Evolutionary conservation across 345 rosid species (phyloP), one percentile per base, ranked within the genome.

Genomic region (Draba incana): DNA sequence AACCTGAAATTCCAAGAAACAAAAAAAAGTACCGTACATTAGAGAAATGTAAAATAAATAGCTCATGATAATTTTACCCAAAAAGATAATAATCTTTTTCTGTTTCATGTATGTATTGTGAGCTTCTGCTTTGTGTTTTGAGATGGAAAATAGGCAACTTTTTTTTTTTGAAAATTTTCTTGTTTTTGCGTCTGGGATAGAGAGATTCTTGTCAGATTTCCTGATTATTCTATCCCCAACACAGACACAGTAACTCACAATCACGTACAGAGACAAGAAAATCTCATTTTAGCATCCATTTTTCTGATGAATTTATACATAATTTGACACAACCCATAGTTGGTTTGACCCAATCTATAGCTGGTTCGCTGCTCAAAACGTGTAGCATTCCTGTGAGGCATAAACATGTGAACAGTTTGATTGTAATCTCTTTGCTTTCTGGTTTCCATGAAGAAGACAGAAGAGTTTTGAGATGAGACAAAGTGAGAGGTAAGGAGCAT

Each of bases 1-100:
- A 5, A 82, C 95, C 99, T 94, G 92, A 83, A 73, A 73, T 46
- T 60, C 27, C 15, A 28, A 3, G 4, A n/a, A 11, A 8, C 31
- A 20, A 9, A 42, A 16, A 31, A 10, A 49, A 63, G 5, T 3
- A 10, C 20, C 20, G 6, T 16, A 8, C 6, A 5, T 53, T 14
- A 33, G 37, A 42, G 35, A 61, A 1, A 38, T 16, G 13, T n/a
- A 14, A 50, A 28, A 52, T 11, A 28, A 16, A 59, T 23, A 37
- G 20, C 20, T 20, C 20, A 20, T 20, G 20, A 20, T 20, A 20
- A 47, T 4, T 8, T 52, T 15, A 24, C 41, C 27, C 62, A 14
- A 51, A 45, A 54, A 55, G 42, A 28, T 3, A 28, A 5, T 28
- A 28, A 0, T 7, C n/a, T 45, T 6, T 28, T 20, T 4, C 8